A percentile compares a stretch with the other conserved stretches of the same genome.
phyloP scores from a whole-genome alignment of 768 basidiomycete genomes.

The Pleurotus cornucopiae region DNA sequence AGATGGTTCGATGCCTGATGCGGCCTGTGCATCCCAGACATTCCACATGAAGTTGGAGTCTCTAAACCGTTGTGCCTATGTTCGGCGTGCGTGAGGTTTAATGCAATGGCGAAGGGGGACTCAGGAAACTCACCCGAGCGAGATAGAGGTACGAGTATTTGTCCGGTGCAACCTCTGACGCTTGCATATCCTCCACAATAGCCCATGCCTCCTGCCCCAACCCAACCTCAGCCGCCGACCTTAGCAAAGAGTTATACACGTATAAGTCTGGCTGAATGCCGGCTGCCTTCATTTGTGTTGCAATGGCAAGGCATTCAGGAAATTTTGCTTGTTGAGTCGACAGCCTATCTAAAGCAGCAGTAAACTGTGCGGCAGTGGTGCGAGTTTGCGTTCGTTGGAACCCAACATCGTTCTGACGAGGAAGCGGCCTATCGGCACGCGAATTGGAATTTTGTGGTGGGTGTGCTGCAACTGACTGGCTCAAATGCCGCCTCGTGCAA shows the following conservation, averaged over 20 bases:
- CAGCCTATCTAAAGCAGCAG: slow-evolving; percentile 20
- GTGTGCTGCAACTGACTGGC: neutral
- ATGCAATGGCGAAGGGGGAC: neutral
- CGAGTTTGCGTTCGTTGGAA: slow-evolving; percentile 19
- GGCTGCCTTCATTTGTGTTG: slow-evolving; percentile 54
- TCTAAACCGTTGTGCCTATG: slow-evolving; percentile 42
- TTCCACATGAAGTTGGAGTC: slow-evolving; percentile 38
- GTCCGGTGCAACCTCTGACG: slow-evolving; percentile 44
- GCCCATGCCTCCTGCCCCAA: slow-evolving; percentile 55
- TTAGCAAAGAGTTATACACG: slow-evolving; percentile 57
- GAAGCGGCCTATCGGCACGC: slow-evolving; percentile 21
- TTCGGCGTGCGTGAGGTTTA: slow-evolving; percentile 11
- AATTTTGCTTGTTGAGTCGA: slow-evolving; percentile 30
- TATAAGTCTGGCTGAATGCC: slow-evolving; percentile 47
- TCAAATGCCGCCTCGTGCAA: too few species aligned
- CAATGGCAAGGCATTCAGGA: slow-evolving; percentile 36
- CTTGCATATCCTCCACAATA: slow-evolving; percentile 65
- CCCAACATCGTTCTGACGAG: slow-evolving; percentile 19
- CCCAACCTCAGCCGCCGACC: slow-evolving; percentile 38
- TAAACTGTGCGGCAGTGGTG: slow-evolving; percentile 23
- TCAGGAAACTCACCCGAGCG: slow-evolving; percentile 42
- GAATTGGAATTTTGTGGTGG: neutral
- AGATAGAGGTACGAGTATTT: slow-evolving; percentile 53
- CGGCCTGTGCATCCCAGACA: slow-evolving; percentile 53
- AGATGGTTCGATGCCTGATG: slow-evolving; percentile 44